Base-by-base conservation (phyloP, 129 eudicot genomes). In the sunflower (Helianthus annuus) region DNA sequence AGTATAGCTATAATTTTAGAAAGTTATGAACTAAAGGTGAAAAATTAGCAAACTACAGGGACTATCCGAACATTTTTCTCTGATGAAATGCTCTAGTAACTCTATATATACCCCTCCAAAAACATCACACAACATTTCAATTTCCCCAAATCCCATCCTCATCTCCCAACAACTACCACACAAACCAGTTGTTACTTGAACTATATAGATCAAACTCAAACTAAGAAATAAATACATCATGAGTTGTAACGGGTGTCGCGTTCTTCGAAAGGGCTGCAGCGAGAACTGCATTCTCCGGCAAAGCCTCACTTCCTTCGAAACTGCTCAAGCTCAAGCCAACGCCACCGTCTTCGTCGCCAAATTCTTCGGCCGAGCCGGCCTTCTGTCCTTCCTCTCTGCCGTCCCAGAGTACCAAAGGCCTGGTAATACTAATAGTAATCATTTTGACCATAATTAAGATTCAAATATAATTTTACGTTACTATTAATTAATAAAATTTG, bases 191-290 rank as follows among this genome's bases (percentile, higher is more conserved):
- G 53, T 48, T 1, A 51, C 19, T 13, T 51, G 56, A 51, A 9
- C 10, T 42, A 42, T 17, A 51, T 15, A 13, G 56, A 51, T n/a
- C 56, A 51, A 3, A 14, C 6, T 14, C 56, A 12, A 49, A 4
- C 14, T 7, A 14, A 51, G 7, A 1, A 8, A 69, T 5, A 0
- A 7, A 40, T 40, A 1, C 0, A 44, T 6, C 68, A 90, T 90
- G 97, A 90, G 97, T 46, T 90, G 97, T 78, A 87, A 90, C 40
- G 97, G 97, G 9, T 91, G 97, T 44, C 78, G 97, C 65, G 81
- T 91, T 39, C 91, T 91, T 27, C 86, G 97, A 14, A 88, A 88
- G 22, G 95, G 97, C 5, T 91, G 97, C 84, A 91, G 60, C 62
- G 95, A 91, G 1, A 85, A 85, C 24, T 91, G 97, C 85, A 80